Base-by-base conservation (phyloP, 495 filamentous ascomycete species). In the Neurospora hispaniola region DNA sequence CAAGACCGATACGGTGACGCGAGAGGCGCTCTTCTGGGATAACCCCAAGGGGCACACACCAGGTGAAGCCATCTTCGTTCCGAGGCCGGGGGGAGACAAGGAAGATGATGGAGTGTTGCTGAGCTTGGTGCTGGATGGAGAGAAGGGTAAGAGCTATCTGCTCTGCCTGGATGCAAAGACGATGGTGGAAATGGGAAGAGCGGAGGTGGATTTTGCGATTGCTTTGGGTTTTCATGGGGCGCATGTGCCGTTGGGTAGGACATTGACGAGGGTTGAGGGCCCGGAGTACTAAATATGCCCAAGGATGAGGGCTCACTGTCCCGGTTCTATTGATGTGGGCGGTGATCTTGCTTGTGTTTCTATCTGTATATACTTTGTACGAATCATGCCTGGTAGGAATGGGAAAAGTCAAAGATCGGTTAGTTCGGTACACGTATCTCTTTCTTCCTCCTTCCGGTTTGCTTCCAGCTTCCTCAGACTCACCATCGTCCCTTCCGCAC, bases 21-120 rank as follows among this genome's bases (percentile, higher is more conserved):
- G 85, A 39, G 81, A 83, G 62, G 75, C 81, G 1, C 54, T 79
- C 3, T 79, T 81, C n/a, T 93, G 89, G 92, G 79, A 82, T 3
- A 81, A 78, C 12, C 78, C 78, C 14, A 83, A 86, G 69, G 90
- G 86, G 0, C 91, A 94, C 69, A 91, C 87, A 0, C 90, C 92
- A 0, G 89, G 92, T 4, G 92, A 95, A 76, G 84, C 91, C 0
- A 90, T 94, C 66, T 94, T 95, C 73, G 83, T 94, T 0, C 83
- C 88, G 0, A 81, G 89, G 39, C 85, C 86, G 2, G 74, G 23
- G 3, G 68, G 73, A 0, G 75, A 75, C 8, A 86, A 83, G 27
- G 89, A 92, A 75, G 93, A 96, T 76, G 90, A 92, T 43, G 92
- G 93, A 0, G 87, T 93, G 1, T 78, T 94, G 69, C 78, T 96